These are phyloP conservation scores for Cocos nucifera DNA, from an alignment of 176 grass and related monocot genomes.

Conservation along the genomic window DNA sequence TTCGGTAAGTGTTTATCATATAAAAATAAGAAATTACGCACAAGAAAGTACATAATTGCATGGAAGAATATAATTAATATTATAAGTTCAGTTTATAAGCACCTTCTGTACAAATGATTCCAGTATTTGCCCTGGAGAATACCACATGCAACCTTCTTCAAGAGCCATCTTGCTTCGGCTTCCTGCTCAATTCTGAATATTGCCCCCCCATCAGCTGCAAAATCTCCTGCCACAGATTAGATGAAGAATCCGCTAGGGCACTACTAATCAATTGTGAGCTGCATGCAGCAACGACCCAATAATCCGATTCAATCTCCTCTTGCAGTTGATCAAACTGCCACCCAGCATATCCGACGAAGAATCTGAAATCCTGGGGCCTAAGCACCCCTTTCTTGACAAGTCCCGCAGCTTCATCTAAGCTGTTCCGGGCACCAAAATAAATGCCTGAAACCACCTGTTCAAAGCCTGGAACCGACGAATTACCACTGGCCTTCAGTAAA, in stretches of 20 bases:
- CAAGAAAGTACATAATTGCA: too few species aligned
- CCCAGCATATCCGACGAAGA: constrained; percentile 68
- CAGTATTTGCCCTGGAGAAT: too few species aligned
- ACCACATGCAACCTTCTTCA: background rate
- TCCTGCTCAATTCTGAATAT: constrained; percentile 68
- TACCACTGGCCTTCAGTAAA: constrained; percentile 33
- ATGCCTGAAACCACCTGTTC: constrained; percentile 58
- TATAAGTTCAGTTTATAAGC: too few species aligned
- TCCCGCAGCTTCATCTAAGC: constrained; percentile 47
- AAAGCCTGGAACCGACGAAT: constrained; percentile 39
- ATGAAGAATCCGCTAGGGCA: constrained; percentile 15
- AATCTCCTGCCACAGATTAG: constrained; percentile 64
- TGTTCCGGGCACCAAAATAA: constrained; percentile 54
- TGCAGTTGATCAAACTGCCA: constrained; percentile 76
- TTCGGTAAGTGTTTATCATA: too few species aligned
- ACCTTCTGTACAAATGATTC: too few species aligned
- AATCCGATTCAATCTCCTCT: constrained; percentile 59
- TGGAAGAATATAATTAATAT: too few species aligned
- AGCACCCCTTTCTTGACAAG: constrained; percentile 40
- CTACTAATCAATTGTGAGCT: constrained; percentile 50
- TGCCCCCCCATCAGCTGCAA: constrained; percentile 77
- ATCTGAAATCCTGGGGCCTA: constrained; percentile 51
- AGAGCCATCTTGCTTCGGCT: constrained; percentile 53
- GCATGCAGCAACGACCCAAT: constrained; percentile 80
- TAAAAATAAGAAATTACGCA: too few species aligned